These are phyloP conservation scores for Glebionis coronaria DNA, from an alignment of 129 eudicot species.

Conservation along the genomic window DNA sequence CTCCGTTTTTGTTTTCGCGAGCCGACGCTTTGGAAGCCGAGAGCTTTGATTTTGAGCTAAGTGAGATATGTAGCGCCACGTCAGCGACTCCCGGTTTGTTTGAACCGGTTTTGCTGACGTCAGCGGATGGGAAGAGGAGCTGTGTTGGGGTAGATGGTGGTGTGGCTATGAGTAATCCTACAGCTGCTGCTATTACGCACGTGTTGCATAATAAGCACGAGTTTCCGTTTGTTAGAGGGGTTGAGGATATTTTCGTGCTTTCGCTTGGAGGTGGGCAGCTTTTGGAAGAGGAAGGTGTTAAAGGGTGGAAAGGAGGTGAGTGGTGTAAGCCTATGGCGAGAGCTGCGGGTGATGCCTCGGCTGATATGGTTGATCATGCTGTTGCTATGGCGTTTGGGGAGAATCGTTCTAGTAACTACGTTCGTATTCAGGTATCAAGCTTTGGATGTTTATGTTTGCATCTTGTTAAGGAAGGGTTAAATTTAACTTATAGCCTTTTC, in stretches of 20 bases:
- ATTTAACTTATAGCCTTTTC: no score
- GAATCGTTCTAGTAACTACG: conserved; percentile 56
- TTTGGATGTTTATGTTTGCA: background rate
- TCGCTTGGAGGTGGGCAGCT: conserved; percentile 84
- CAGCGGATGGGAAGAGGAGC: conserved; percentile 67
- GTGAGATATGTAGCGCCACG: conserved; percentile 97
- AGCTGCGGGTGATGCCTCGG: conserved; percentile 67
- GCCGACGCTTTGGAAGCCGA: conserved; percentile 91
- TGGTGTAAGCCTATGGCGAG: conserved; percentile 96
- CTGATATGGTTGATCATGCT: conserved; percentile 91
- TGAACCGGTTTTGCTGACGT: conserved; percentile 75
- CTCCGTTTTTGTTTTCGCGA: conserved; percentile 83
- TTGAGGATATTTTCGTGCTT: conserved; percentile 93
- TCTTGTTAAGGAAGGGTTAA: no score
- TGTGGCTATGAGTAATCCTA: conserved; percentile 85
- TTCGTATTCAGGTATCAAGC: conserved; percentile 72
- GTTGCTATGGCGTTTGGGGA: conserved; percentile 94
- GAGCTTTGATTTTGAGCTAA: conserved; percentile 70
- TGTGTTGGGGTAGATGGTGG: conserved; percentile 91
- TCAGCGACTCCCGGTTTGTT: conserved; percentile 76
- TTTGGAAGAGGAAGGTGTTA: conserved; percentile 57
- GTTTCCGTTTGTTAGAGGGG: conserved; percentile 91
- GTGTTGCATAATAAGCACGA: conserved; percentile 94
- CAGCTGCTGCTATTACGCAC: conserved; percentile 95
- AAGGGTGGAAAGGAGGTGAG: conserved; percentile 64